A percentile compares a stretch with the other conserved stretches of the same genome.
phyloP scores from a whole-genome alignment of 2,329 filamentous ascomycete genomes.

The Sporothrix pallida region DNA sequence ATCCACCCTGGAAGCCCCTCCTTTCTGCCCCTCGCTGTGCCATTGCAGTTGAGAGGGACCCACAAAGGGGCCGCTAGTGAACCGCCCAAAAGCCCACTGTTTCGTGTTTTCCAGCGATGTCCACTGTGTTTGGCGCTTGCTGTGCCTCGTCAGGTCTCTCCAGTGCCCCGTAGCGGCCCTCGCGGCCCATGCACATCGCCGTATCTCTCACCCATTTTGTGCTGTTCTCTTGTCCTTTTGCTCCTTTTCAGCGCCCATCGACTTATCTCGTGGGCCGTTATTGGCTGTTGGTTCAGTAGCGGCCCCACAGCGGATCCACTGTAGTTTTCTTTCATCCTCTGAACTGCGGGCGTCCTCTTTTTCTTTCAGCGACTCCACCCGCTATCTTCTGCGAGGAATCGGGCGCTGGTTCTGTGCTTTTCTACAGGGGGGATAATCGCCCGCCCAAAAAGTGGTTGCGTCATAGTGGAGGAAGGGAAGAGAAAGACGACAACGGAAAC shows the following conservation, averaged over 20 bases:
- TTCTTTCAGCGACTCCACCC: conserved; percentile 16
- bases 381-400: background rate
- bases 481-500: background rate
- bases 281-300: background rate
- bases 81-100: conserved; percentile 3
- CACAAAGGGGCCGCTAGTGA: conserved; percentile 24
- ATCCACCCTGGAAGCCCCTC: conserved; percentile 17
- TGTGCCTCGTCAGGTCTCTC: background rate
- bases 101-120: background rate
- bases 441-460: background rate
- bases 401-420: background rate
- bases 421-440: background rate
- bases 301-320: conserved; percentile 4
- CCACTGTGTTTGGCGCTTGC: background rate
- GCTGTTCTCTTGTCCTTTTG: background rate
- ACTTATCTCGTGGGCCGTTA: background rate
- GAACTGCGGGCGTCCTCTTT: background rate
- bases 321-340: background rate
- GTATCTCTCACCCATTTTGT: background rate
- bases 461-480: conserved; percentile 1
- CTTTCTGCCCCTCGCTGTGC: conserved; percentile 12
- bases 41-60: background rate
- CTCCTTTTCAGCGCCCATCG: background rate
- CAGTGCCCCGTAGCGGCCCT: background rate
- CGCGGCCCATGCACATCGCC: background rate